These are phyloP conservation scores for Yamadazyma membranifaciens DNA, from an alignment of 1,139 yeast species.

Conservation along the genomic window DNA sequence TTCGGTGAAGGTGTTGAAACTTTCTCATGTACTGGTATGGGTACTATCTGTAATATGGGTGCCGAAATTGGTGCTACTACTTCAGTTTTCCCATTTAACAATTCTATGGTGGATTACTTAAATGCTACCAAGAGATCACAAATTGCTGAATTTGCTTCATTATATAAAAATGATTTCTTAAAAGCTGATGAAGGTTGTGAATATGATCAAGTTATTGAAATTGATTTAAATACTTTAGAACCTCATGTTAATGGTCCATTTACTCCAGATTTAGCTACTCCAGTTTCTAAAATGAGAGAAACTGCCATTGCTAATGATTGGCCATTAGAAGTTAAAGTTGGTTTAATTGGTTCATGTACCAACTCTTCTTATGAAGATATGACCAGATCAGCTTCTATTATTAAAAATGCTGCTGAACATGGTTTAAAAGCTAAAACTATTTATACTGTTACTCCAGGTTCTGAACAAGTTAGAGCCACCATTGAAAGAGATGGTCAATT, in stretches of 20 bases:
- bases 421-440: conserved; percentile 89
- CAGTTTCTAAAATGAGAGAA: conserved; percentile 88
- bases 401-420: conserved; percentile 84
- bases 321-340: conserved; percentile 94
- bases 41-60: conserved; percentile 99
- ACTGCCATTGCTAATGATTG: conserved; percentile 85
- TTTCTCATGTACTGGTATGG: conserved; percentile 99
- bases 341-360: conserved; percentile 98
- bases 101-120: conserved; percentile 86
- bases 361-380: conserved; percentile 99
- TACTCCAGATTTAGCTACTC: conserved; percentile 99
- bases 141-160: conserved; percentile 78
- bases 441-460: conserved; percentile 97
- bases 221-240: conserved; percentile 91
- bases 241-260: conserved; percentile 99
- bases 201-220: conserved; percentile 94
- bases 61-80: conserved; percentile 99
- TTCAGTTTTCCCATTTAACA: conserved; percentile 95
- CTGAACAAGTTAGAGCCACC: conserved; percentile 98
- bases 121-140: conserved; percentile 82
- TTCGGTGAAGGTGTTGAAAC: conserved; percentile 96
- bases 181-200: conserved; percentile 93
- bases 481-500: conserved; percentile 97
- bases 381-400: conserved; percentile 96
- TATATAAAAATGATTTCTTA: conserved; percentile 75